A percentile compares a stretch with the other conserved stretches of the same genome.
Conservation (phyloP, 2,329 filamentous ascomycete genomes). For the Trichoderma koningii region DNA sequence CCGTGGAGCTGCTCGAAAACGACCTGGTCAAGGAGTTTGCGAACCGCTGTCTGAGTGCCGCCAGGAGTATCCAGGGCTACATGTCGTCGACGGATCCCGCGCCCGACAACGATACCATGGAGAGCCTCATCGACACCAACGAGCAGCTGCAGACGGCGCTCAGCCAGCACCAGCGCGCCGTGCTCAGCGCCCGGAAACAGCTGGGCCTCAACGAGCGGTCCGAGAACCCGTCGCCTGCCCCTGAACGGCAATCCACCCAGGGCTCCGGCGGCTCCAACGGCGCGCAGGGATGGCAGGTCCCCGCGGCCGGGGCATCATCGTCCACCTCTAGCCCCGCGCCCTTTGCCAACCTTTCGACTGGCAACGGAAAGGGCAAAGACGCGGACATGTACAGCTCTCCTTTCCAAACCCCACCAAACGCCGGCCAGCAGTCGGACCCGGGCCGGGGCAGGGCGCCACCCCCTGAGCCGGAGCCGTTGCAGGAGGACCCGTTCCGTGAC, state of each 20-base stretch:
- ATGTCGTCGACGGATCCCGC: constrained; percentile 76
- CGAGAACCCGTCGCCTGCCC: constrained; percentile 36
- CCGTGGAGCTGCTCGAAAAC: constrained; percentile 72
- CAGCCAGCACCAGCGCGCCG: constrained; percentile 80
- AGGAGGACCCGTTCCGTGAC: constrained; percentile 39
- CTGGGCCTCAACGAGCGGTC: constrained; percentile 45
- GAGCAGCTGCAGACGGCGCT: constrained; percentile 83
- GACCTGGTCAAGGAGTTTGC: constrained; percentile 94
- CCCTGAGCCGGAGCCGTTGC: constrained; percentile 13
- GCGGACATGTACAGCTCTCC: constrained; percentile 36
- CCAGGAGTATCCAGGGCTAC: constrained; percentile 80
- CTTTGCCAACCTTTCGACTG: neutral
- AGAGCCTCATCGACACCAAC: constrained; percentile 90
- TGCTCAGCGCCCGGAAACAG: constrained; percentile 64
- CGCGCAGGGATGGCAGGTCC: constrained; percentile 28
- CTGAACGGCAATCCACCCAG: constrained; percentile 31
- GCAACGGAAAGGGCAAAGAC: constrained; percentile 41
- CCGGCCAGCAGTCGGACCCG: constrained; percentile 28
- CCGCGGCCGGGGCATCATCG: constrained; percentile 1
- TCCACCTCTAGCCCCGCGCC: constrained; percentile 6
- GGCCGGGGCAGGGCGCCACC: constrained; percentile 33
- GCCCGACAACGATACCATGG: constrained; percentile 92
- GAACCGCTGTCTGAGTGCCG: constrained; percentile 79
- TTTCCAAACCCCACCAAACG: constrained; percentile 33
- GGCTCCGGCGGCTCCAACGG: constrained; percentile 36